Conservation (phyloP, 2,329 filamentous ascomycete genomes). For the Ascomycota sp. region DNA sequence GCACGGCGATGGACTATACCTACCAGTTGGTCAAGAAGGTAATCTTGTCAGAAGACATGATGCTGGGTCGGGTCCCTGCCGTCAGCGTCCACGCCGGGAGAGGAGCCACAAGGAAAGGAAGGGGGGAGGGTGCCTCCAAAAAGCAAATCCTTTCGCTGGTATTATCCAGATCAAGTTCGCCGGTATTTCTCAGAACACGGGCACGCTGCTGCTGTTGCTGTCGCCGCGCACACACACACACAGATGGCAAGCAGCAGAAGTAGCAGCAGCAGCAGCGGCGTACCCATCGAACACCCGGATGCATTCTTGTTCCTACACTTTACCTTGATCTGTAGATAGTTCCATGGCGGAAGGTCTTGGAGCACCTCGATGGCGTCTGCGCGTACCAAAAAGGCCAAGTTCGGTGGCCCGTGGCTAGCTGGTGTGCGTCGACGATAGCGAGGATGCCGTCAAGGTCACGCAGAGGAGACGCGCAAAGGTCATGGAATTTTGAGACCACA, state of each 20-base stretch:
- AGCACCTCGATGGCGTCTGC: conserved; percentile 5
- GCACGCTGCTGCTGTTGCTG: conserved; percentile 4
- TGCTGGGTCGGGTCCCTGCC: conserved; percentile 26
- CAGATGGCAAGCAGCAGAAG: not conserved
- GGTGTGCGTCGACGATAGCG: too few relatives aligned
- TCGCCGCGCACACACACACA: not conserved
- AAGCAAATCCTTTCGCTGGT: conserved; percentile 78
- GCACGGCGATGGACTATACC: too few relatives aligned
- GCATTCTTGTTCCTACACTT: conserved; percentile 20
- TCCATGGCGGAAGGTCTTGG: conserved; percentile 12
- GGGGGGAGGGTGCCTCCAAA: conserved; percentile 26
- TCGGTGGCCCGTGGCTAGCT: too few relatives aligned
- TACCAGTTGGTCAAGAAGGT: conserved; percentile 74
- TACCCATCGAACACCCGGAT: conserved; percentile 22
- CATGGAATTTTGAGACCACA: too few relatives aligned
- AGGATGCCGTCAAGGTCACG: too few relatives aligned
- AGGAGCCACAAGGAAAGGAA: conserved; percentile 3
- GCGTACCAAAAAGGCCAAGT: too few relatives aligned
- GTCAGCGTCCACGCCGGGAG: too few relatives aligned
- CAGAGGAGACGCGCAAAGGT: too few relatives aligned
- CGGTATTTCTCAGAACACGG: conserved; percentile 54
- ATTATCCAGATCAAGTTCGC: conserved; percentile 76
- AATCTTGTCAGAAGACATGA: conserved; percentile 68
- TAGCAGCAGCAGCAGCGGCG: not conserved
- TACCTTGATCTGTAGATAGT: conserved; percentile 22